A percentile compares a stretch with the other conserved stretches of the same genome.
phyloP scores from a whole-genome alignment of 1,284 basidiomycete species.

The Austroboletus niveus region DNA sequence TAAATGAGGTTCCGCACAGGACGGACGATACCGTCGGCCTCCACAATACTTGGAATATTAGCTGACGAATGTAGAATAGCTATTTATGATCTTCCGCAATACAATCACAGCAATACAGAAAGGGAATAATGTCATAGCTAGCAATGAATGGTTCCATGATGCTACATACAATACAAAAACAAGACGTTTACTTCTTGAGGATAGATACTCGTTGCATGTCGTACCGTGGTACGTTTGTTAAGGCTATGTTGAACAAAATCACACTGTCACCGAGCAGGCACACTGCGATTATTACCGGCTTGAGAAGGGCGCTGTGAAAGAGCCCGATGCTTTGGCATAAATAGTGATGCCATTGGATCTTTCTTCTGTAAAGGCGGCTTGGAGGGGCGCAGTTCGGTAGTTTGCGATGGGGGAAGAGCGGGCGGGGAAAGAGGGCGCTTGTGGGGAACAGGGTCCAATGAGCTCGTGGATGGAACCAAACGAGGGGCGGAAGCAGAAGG shows the following conservation, averaged over 20 bases:
- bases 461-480: conserved; percentile 14
- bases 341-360: conserved; percentile 63
- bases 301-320: conserved; percentile 55
- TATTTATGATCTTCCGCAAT: conserved; percentile 2
- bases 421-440: conserved; percentile 14
- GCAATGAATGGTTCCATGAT: conserved; percentile 10
- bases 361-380: conserved; percentile 50
- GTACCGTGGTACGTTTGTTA: background rate
- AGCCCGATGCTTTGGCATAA: conserved; percentile 72
- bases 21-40: conserved; percentile 75
- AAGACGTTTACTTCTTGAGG: conserved; percentile 1
- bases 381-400: conserved; percentile 24
- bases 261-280: conserved; percentile 24
- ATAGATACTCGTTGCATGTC: conserved; percentile 10
- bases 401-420: conserved; percentile 16
- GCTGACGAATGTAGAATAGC: conserved; percentile 17
- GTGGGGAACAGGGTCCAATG: conserved; percentile 9
- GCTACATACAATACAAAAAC: conserved; percentile 17
- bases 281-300: conserved; percentile 17
- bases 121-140: conserved; percentile 2
- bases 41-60: conserved; percentile 63
- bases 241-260: background rate
- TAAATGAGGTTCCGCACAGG: conserved; percentile 49
- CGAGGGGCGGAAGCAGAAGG: conserved; percentile 16
- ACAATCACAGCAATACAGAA: conserved; percentile 6